Percentiles rank a stretch among this genome's conserved stretches.
These are phyloP conservation scores for Poa annua DNA, from an alignment of 176 grass and related monocot genomes.

Conservation along the genomic window DNA sequence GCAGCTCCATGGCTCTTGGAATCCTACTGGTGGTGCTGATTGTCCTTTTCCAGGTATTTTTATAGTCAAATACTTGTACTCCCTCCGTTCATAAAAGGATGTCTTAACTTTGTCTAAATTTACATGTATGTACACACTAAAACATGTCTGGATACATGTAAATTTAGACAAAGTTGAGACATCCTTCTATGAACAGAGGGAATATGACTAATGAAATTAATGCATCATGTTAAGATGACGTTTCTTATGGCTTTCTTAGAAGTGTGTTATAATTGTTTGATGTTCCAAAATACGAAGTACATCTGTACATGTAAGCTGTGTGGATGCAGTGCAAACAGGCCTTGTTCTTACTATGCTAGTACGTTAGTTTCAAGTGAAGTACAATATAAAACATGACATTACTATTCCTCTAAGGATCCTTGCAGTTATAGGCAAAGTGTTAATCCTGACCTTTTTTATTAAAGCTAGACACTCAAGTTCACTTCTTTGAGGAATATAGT, in stretches of 20 bases:
- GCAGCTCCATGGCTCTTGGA: slow-evolving; percentile 91
- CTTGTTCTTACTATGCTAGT: slow-evolving; percentile 3
- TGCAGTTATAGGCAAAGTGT: background rate
- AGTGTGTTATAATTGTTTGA: background rate
- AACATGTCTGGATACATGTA: too few relatives aligned
- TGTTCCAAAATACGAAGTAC: background rate
- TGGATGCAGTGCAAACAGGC: background rate
- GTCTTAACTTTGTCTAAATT: too few relatives aligned
- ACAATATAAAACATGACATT: background rate
- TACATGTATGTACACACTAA: too few relatives aligned
- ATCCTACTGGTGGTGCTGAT: slow-evolving; percentile 86
- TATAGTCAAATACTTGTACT: background rate
- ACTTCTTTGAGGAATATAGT: background rate
- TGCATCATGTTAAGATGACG: background rate
- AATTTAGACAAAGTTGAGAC: too few relatives aligned
- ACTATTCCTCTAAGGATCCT: background rate
- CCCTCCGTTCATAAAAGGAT: too few relatives aligned
- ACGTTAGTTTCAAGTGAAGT: slow-evolving; percentile 13
- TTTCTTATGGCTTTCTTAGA: background rate
- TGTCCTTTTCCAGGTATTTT: slow-evolving; percentile 84
- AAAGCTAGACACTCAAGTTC: background rate
- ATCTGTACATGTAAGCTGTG: background rate
- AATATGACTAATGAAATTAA: slow-evolving; percentile 21
- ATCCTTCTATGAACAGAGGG: too few relatives aligned
- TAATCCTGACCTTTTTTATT: background rate